These are phyloP conservation scores for Hymenoscyphus fraxineus DNA, from an alignment of 2,329 filamentous ascomycete species.

Conservation along the genomic window DNA sequence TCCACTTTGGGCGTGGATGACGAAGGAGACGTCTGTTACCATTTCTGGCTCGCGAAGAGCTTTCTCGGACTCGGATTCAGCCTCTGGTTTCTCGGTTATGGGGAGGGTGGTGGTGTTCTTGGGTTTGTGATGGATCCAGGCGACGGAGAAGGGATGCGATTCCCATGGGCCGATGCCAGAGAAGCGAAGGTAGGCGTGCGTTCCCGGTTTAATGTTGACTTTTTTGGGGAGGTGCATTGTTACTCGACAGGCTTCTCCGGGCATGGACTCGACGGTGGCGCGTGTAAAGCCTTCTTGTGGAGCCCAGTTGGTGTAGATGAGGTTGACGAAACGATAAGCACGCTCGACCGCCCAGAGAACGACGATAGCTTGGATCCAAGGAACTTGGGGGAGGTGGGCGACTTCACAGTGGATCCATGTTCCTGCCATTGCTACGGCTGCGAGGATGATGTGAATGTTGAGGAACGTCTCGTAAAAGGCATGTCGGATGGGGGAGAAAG, in stretches of 20 bases:
- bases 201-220: slow-evolving; percentile 63
- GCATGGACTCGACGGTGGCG: slow-evolving; percentile 63
- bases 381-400: slow-evolving; percentile 60
- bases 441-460: slow-evolving; percentile 76
- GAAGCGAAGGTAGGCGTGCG: slow-evolving; percentile 73
- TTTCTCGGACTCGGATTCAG: slow-evolving; percentile 37
- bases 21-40: slow-evolving; percentile 64
- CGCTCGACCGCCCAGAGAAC: slow-evolving; percentile 76
- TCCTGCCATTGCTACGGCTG: slow-evolving; percentile 61
- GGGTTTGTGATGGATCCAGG: slow-evolving; percentile 61
- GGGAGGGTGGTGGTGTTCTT: slow-evolving; percentile 32
- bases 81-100: slow-evolving; percentile 37
- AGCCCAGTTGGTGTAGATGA: slow-evolving; percentile 62
- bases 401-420: slow-evolving; percentile 76
- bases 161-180: slow-evolving; percentile 64
- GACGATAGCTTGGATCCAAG: slow-evolving; percentile 71
- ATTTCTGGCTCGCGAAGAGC: slow-evolving; percentile 35
- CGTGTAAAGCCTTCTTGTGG: slow-evolving; percentile 50
- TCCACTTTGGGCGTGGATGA: slow-evolving; percentile 83
- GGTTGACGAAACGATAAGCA: slow-evolving; percentile 55
- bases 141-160: slow-evolving; percentile 74
- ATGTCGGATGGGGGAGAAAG: slow-evolving; percentile 78
- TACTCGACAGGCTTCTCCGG: slow-evolving; percentile 66
- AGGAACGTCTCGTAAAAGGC: slow-evolving; percentile 98
- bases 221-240: slow-evolving; percentile 67